These are phyloP conservation scores for Hippophae rhamnoides DNA, from an alignment of 306 rosid genomes.

Conservation along the genomic window DNA sequence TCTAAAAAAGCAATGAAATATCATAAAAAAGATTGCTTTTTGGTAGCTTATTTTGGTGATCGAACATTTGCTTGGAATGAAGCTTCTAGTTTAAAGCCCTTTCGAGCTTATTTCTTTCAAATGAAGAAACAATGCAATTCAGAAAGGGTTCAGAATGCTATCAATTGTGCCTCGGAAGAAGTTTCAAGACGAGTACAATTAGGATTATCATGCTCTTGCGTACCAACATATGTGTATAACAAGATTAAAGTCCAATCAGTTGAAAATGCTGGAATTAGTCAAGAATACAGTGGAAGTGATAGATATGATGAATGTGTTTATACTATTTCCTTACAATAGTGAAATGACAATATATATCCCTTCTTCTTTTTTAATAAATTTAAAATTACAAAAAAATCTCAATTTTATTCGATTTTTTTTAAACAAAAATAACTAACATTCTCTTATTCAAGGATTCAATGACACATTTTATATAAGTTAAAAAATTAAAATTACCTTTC, in stretches of 20 bases:
- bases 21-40: slow-evolving; percentile 65
- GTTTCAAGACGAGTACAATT: slow-evolving; percentile 64
- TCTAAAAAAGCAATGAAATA: slow-evolving; percentile 84
- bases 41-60: slow-evolving; percentile 96
- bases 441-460: too few species aligned
- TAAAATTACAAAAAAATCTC: too few species aligned
- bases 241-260: slow-evolving; percentile 46
- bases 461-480: too few species aligned
- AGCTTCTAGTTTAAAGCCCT: slow-evolving; percentile 62
- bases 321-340: slow-evolving; percentile 30
- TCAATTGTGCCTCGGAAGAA: slow-evolving; percentile 75
- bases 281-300: slow-evolving; percentile 35
- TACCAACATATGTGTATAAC: slow-evolving; percentile 46
- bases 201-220: slow-evolving; percentile 75
- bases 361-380: too few species aligned
- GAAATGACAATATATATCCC: too few species aligned
- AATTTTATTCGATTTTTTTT: too few species aligned
- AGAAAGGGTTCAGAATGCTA: slow-evolving; percentile 72
- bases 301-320: slow-evolving; percentile 46
- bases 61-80: slow-evolving; percentile 97
- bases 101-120: slow-evolving; percentile 50
- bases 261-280: slow-evolving; percentile 73
- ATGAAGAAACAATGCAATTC: slow-evolving; percentile 63
- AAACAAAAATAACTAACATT: too few species aligned
- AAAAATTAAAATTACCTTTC: too few species aligned